Base-by-base conservation (phyloP, 2,329 filamentous ascomycete genomes). In the Pseudopithomyces maydicus region DNA sequence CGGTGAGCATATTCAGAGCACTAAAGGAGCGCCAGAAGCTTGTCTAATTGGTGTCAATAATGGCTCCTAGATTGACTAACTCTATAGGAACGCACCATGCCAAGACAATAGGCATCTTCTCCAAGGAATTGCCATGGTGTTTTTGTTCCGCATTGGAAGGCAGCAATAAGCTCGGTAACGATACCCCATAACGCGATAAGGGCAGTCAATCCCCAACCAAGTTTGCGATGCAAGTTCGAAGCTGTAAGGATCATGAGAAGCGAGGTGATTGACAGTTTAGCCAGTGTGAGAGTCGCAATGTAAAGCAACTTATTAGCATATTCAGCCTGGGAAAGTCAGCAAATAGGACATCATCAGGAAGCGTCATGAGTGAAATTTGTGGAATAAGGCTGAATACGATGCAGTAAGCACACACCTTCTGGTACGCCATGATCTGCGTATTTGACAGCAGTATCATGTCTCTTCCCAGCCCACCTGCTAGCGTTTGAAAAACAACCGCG, bases 201-300 rank as follows among this genome's bases (percentile, higher is more conserved):
- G 23, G 54, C 54, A 32, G 66, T 66, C 32, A 74, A 41, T 6
- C 48, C 57, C 12, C 70, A 61, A 5, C 71, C 70, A 6, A 75
- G 36, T 11, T 62, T 63, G 15, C 67, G 68, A 48, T 75, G 72
- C 54, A 68, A 36, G 14, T 68, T 56, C 2, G 70, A 72, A 15
- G 68, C 70, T 1, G 70, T 74, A 17, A 74, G 59, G 7, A 71
- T 72, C 67, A 70, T 74, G 7, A 75, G 64, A 15, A 75, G 55
- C 15, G 72, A 74, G 43, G 73, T 74, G 45, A 74, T 73, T 4
- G 72, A 74, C 12, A 74, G 62, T 53, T 75, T 75, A 2, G 72
- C 72, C 12, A 73, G 65, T 8, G 67, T 64, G 35, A 75, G 57
- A 11, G 72, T 75, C 8, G 72, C 66, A 35, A 75, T 70, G 43